Evolutionary conservation across 345 rosid species (phyloP), one percentile per base, ranked within the genome.

Genomic region (Raphanus raphanistrum): DNA sequence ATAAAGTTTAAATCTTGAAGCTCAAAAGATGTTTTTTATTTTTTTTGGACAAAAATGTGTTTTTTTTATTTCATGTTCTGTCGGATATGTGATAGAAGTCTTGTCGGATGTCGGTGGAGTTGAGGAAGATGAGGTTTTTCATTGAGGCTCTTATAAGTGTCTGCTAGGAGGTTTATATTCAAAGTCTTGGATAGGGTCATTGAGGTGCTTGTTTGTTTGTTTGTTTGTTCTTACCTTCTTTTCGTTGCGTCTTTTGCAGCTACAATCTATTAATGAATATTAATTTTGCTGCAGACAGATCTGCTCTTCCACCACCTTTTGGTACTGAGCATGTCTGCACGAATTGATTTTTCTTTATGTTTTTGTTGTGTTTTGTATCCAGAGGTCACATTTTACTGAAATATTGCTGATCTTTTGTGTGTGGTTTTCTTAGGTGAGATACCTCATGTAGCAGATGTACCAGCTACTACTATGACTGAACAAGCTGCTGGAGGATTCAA

Each of bases 251-350:
- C 60, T 74, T 79, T 74, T 79, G 82, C 79, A 73, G 82, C 82
- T 63, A 74, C 1, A 21, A 21, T 55, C 26, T 74, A 25, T 63
- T 63, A 62, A 52, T 79, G 71, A 79, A 29, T 74, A 29, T 74
- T 79, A 63, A 32, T 63, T 79, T 79, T 79, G 82, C 33, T 74
- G 75, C 82, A 74, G 75, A 69, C 82, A 74, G 75, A 79, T 74
- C 79, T 36, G 75, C 41, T 79, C 80, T 73, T 28, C 29, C 29
- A 28, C 29, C 61, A 57, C 70, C 74, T 63, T 76, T 65, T 38
- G 77, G 82, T 74, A 77, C 75, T 79, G 79, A 74, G 61, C 76
- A 31, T 75, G 79, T 70, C 72, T 72, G 78, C 77, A 69, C 29
- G 74, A 68, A 25, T 54, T 65, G 76, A 66, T 11, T 0, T 58